Evolutionary conservation across 768 basidiomycete genomes (phyloP), one percentile per base, ranked within the genome.

Genomic region (Termitomyces sp.): DNA sequence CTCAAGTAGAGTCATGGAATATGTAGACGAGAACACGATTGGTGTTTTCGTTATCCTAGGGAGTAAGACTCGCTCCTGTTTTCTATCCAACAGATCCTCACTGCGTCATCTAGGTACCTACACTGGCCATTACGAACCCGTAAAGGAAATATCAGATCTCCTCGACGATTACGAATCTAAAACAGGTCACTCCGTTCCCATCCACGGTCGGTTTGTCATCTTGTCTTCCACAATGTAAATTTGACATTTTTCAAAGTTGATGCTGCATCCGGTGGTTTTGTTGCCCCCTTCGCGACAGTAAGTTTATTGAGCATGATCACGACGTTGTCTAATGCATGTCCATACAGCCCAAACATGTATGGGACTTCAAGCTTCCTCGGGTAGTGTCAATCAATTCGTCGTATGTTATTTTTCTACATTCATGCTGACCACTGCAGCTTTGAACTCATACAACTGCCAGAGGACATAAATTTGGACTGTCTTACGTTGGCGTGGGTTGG

Each of bases 61-160:
- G 28, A 75, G 74, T 76, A 62, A 50, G 70, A 17, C 12, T 62
- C 33, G 6, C 17, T 8, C 33, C n/a, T 41, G 23, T 50, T 21
- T 28, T 55, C 62, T 42, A 61, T 67, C 70, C 80, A 77, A 26
- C 78, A 76, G 61, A 82, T 9, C 10, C 81, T 78, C n/a, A 75
- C 75, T 62, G 83, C 78, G 42, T 8, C 40, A 26, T 58, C 58
- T 57, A 72, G 74, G 75, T 52, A 79, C 77, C 3, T 89, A 87
- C 66, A 88, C 87, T 15, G 87, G 87, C 1, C 80, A 81, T 60
- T 81, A 79, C 64, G 94, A 96, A 64, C 84, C 87, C 12, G 94
- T 97, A 33, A 81, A 89, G 67, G 89, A 87, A 67, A 90, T 97
- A 84, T 76, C 87, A 1, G 84, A 86, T 42, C 77, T 90, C 10